These are phyloP conservation scores for Mediolabrus comicus DNA, from an alignment of 108 stramenopile species.

Conservation along the genomic window DNA sequence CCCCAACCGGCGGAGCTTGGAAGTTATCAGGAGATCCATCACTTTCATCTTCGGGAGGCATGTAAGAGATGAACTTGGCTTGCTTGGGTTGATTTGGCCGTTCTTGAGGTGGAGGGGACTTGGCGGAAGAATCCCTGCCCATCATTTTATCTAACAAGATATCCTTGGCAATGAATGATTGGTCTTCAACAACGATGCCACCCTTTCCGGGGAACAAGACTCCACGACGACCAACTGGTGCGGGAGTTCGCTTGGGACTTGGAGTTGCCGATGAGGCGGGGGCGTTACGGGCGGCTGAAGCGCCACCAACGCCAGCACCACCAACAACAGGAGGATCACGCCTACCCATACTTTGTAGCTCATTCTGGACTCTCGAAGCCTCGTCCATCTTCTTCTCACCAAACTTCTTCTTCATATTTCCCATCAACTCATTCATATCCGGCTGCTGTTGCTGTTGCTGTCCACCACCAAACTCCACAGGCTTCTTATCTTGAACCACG, in stretches of 20 bases:
- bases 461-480: background rate
- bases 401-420: constrained; percentile 26
- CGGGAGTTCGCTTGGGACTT: background rate
- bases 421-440: constrained; percentile 17
- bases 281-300: background rate
- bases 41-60: constrained; percentile 12
- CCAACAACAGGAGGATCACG: background rate
- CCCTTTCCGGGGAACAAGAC: constrained; percentile 26
- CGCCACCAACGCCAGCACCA: background rate
- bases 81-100: background rate
- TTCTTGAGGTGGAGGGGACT: background rate
- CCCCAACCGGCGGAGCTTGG: background rate
- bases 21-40: background rate
- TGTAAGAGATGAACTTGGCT: constrained; percentile 19
- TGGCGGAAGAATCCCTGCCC: constrained; percentile 7
- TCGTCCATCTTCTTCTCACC: constrained; percentile 16
- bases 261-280: background rate
- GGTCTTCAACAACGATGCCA: constrained; percentile 22
- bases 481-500: constrained; percentile 13
- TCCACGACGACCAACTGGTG: background rate
- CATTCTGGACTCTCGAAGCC: constrained; percentile 22
- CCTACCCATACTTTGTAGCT: constrained; percentile 10
- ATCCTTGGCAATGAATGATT: constrained; percentile 21
- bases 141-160: constrained; percentile 17
- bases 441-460: background rate